A percentile compares a stretch with the other conserved stretches of the same genome.
Evolutionary conservation across 1,139 yeast species (phyloP).

Genomic region (Blastobotrys raffinosifermentans): DNA sequence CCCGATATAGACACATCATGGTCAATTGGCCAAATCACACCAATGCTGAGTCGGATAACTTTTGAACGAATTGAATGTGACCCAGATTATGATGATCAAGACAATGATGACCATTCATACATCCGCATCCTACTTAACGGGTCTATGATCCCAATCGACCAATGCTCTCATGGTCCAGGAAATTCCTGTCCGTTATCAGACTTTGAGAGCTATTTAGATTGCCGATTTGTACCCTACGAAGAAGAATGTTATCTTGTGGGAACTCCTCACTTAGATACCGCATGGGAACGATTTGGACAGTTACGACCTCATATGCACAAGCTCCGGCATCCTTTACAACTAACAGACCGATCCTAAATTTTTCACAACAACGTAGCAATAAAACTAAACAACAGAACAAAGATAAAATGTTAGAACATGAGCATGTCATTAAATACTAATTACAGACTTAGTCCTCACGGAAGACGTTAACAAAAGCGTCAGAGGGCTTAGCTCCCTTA

Average conservation of each 20-base stretch:
- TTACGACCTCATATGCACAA: too few relatives aligned
- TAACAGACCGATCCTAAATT: too few relatives aligned
- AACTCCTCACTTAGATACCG: too few relatives aligned
- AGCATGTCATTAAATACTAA: not conserved
- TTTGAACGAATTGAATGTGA: conserved; percentile 44
- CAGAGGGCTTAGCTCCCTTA: conserved; percentile 29
- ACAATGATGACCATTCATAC: conserved; percentile 21
- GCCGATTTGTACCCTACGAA: conserved; percentile 3
- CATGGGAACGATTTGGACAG: too few relatives aligned
- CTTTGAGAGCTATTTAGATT: conserved; percentile 7
- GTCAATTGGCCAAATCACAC: conserved; percentile 38
- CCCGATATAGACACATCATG: conserved; percentile 8
- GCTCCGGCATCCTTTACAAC: too few relatives aligned
- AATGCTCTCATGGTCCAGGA: conserved; percentile 49
- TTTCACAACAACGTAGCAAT: too few relatives aligned
- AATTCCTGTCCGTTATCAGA: conserved; percentile 14
- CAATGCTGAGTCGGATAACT: conserved; percentile 48
- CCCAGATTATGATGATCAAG: not conserved
- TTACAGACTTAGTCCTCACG: conserved; percentile 18
- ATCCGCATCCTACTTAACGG: conserved; percentile 50
- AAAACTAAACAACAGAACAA: too few relatives aligned
- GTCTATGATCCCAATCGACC: conserved; percentile 48
- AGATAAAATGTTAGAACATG: too few relatives aligned
- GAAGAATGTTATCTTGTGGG: too few relatives aligned
- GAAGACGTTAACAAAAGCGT: conserved; percentile 21